Evolutionary conservation across 805 yeast genomes (phyloP), one percentile per base, ranked within the genome.

Genomic region (Pichia heedii): DNA sequence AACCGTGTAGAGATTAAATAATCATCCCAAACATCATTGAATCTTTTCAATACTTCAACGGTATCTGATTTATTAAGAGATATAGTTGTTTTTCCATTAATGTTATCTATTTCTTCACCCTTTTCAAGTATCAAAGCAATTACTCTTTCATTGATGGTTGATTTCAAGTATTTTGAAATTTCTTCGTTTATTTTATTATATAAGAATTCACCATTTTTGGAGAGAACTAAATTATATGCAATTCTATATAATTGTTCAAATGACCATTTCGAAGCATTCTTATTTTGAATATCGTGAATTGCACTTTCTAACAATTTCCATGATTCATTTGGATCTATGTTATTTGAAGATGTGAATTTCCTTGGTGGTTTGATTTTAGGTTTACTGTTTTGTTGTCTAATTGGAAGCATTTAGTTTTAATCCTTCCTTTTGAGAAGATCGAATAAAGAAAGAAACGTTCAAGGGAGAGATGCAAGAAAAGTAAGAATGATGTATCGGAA

Each of bases 181-280:
- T 76, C 62, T 3, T 48, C 52, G 22, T 71, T 61, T 13, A 84
- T 84, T 30, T 77, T 72, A 12, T 76, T 80, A 53, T 85, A 86
- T 1, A 85, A 62, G 52, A 67, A 67, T 33, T 71, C 77, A 9
- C 93, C 93, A 49, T 69, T 71, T 52, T 82, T 85, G 44, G 81
- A 67, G 26, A 87, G 62, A 2, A 87, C 95, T 38, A 87, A 55
- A 27, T 79, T 76, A 58, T 88, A 88, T 0, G 94, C 84, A 22
- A 79, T 77, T 41, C 94, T 66, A 59, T 89, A 89, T 0, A 88
- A 68, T 51, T 81, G 85, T 54, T 88, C 96, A 56, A 85, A 88
- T 1, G 93, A 83, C 22, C 88, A 65, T 44, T 74, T 73, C 4
- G 84, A 75, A 8, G 88, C 88, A 54, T 83, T 77, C 52, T 84